These are phyloP conservation scores for Lablab purpureus DNA, from an alignment of 306 rosid genomes.

Conservation along the genomic window DNA sequence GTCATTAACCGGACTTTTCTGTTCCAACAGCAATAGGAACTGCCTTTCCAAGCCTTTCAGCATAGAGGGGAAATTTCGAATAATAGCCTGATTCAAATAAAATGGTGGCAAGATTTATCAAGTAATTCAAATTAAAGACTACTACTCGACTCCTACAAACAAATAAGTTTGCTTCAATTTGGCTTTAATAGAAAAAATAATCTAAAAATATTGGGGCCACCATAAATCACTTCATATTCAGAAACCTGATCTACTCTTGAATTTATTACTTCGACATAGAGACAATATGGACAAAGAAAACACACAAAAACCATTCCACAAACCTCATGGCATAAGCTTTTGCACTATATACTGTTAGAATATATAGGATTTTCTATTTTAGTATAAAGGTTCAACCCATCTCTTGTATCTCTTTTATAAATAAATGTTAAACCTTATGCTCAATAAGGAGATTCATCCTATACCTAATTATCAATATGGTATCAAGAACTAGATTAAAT, in stretches of 20 bases:
- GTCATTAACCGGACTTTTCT: constrained; percentile 58
- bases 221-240: constrained; percentile 25
- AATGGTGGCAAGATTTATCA: constrained; percentile 38
- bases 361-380: no score
- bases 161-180: constrained; percentile 28
- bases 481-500: no score
- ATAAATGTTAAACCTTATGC: no score
- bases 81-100: constrained; percentile 64
- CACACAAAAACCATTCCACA: not conserved
- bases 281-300: not conserved
- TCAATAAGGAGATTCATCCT: no score
- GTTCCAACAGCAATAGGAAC: constrained; percentile 69
- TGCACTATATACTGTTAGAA: not conserved
- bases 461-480: no score
- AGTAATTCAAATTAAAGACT: constrained; percentile 16
- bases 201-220: not conserved
- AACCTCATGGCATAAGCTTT: not conserved
- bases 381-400: no score
- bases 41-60: constrained; percentile 73
- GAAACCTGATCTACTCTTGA: not conserved
- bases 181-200: constrained; percentile 15
- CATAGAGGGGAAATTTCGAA: constrained; percentile 74
- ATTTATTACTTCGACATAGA: not conserved
- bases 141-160: not conserved
- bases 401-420: no score